Evolutionary conservation across 768 basidiomycete species (phyloP), one percentile per base, ranked within the genome.

Genomic region (Neoboletus subvelutipes): DNA sequence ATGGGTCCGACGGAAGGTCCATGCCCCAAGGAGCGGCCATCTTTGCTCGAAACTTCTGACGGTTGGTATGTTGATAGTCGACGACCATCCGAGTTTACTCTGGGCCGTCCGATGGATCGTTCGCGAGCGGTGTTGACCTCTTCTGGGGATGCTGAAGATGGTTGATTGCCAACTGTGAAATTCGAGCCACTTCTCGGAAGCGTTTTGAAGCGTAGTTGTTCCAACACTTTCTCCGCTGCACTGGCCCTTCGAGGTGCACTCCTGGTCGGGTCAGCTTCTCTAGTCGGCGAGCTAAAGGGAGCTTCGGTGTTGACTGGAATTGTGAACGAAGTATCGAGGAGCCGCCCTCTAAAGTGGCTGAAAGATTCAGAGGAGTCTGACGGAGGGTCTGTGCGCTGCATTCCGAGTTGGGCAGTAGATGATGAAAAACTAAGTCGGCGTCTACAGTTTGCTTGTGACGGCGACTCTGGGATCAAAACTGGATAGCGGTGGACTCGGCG

Each of bases 401-500:
- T 39, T 41, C 46, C 58, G 7, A 46, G 51, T 34, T 58, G 64
- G 17, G 51, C 37, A 22, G 64, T 41, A 33, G 67, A 52, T 9
- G 64, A 53, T 4, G 71, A 63, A 54, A 72, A 69, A 52, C 70
- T 76, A 60, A 57, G 72, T 59, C 64, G 59, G 28, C 69, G 71
- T 54, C 64, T 69, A 39, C 64, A 69, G 41, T 45, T 71, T 49
- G 55, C 49, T 41, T 58, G 56, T 18, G 54, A 56, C 51, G 54
- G 67, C 56, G 51, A 65, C 34, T 81, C 77, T 37, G 75, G 73
- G 57, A 87, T 73, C 49, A 91, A 81, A 43, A 95, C 76, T 0
- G 96, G 97, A 80, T 88, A 98, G n/a, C 94, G 85, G 68, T 97
- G 92, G 0, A 98, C 88, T 41, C 97, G 80, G 13, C 93, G 87